Base-by-base conservation (phyloP, 1,284 basidiomycete genomes). In the Cutaneotrichosporon sp. region DNA sequence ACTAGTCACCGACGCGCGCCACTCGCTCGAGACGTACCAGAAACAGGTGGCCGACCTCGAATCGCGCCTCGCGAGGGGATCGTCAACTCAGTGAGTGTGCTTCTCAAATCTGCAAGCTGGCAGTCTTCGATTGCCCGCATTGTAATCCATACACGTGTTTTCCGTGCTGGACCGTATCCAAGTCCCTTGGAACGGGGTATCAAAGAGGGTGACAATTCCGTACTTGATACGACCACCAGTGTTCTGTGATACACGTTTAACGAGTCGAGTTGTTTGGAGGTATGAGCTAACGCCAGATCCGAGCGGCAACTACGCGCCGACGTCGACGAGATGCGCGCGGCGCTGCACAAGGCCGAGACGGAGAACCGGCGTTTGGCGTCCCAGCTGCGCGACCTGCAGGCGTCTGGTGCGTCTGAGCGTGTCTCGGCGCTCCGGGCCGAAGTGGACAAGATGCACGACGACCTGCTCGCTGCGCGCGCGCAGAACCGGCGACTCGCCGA, bases 21-120 rank as follows among this genome's bases (percentile, higher is more conserved):
- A 70, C 14, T 86, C 84, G 18, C 75, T 94, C 37, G 87, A 88
- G 77, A 90, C 86, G 26, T 93, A 93, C 69, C 87, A 91, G 76
- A 84, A 84, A 3, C 45, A 46, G 12, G 36, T 38, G 12, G 45
- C 34, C 35, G 45, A 46, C 17, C n/a, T 37, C 5, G 18, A 46
- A 15, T 34, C 33, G 4, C 30, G 49, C 9, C n/a, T 52, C 4
- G 36, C 44, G 37, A 34, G 34, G 5, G 39, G 38, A 2, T 40
- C 38, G 12, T n/a, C 38, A 20, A 40, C 38, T 18, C 17, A 20
- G 38, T 40, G 20, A 40, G 38, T 40, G 26, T 30, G 26, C 26
- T 10, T 30, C 26, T 30, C 5, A 10, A 5, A 30, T 30, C 26
- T 5, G 26, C 26, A 30, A 30, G 26, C 26, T 30, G 26, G 26